These are phyloP conservation scores for Dentiscutata heterogama DNA, from an alignment of 371 early-diverging fungal genomes.

Conservation along the genomic window DNA sequence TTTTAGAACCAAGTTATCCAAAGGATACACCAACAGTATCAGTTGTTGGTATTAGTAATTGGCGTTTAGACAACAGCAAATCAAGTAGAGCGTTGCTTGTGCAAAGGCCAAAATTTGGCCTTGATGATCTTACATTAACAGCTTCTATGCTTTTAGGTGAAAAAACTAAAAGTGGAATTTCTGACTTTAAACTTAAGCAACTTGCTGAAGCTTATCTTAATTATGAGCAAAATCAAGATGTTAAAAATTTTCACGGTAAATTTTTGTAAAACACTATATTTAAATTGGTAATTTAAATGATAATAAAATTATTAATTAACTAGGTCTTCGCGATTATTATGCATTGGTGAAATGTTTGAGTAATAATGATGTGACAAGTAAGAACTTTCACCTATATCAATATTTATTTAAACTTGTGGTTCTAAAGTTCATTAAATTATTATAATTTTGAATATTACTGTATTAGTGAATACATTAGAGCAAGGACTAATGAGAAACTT, in stretches of 20 bases:
- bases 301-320: background rate
- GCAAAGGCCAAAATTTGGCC: slow-evolving; percentile 11
- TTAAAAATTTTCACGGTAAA: background rate
- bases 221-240: background rate
- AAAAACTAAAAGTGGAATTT: background rate
- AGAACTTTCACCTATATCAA: no score
- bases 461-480: no score
- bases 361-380: background rate
- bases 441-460: no score
- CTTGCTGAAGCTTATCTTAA: slow-evolving; percentile 30
- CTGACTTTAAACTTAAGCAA: background rate
- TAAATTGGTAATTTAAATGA: no score
- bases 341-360: slow-evolving; percentile 16
- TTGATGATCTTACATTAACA: background rate
- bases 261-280: background rate
- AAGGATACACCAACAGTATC: slow-evolving; percentile 20
- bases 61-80: slow-evolving; percentile 42
- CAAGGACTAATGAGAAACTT: slow-evolving; percentile 43
- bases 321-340: slow-evolving; percentile 38
- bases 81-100: slow-evolving; percentile 35
- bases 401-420: no score
- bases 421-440: background rate
- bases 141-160: background rate
- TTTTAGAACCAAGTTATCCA: slow-evolving; percentile 35
- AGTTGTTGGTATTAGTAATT: slow-evolving; percentile 43